These are phyloP conservation scores for Diaporthe ilicicola DNA, from an alignment of 2,329 filamentous ascomycete genomes.

Conservation along the genomic window DNA sequence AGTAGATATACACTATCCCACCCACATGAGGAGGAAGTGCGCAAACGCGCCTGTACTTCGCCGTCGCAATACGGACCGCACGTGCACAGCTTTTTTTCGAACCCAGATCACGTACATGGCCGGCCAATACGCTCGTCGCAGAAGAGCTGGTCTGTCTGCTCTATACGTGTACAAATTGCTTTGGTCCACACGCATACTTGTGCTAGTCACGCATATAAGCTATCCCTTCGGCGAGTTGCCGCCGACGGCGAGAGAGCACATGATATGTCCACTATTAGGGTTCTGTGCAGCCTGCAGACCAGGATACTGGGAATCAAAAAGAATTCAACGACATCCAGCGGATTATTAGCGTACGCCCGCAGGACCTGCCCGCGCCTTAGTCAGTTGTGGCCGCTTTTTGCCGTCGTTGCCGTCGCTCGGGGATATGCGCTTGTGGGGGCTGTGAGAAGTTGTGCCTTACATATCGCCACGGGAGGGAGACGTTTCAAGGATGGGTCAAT, in stretches of 20 bases:
- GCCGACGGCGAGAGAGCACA: background rate
- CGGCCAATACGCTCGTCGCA: background rate
- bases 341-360: background rate
- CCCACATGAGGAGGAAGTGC: background rate
- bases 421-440: constrained; percentile 26
- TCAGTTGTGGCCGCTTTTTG: background rate
- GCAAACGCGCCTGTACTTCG: background rate
- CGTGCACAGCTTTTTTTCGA: background rate
- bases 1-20: background rate
- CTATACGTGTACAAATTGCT: constrained; percentile 5
- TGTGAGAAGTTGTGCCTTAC: constrained; percentile 19
- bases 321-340: constrained; percentile 4
- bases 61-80: background rate
- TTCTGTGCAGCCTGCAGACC: background rate
- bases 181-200: background rate
- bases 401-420: no score
- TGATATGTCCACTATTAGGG: background rate
- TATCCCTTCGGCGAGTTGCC: background rate
- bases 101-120: background rate
- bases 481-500: constrained; percentile 17
- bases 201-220: background rate
- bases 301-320: background rate
- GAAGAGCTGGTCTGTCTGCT: background rate
- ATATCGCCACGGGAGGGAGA: background rate
- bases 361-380: background rate